Conservation (phyloP, 1,284 basidiomycete species). For the Moesziomyces antarcticus region DNA sequence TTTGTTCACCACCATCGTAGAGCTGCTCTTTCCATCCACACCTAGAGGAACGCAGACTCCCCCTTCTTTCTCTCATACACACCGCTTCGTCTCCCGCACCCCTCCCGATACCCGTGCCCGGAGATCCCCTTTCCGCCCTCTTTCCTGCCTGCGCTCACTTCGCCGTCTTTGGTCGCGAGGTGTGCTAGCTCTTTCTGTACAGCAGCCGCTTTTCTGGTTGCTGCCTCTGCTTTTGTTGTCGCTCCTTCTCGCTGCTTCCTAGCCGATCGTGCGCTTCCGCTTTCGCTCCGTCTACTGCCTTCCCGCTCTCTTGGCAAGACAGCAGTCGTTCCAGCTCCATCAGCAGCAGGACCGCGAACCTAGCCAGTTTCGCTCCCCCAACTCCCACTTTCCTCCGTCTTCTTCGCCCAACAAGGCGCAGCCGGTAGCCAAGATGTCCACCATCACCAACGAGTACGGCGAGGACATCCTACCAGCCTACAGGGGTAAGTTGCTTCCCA, state of each 20-base stretch:
- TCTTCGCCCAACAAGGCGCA: constrained; percentile 11
- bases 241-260: background rate
- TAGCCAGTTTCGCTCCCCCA: constrained; percentile 4
- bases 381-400: constrained; percentile 4
- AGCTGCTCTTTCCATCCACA: no score
- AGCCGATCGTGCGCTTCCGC: constrained; percentile 20
- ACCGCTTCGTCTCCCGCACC: constrained; percentile 4
- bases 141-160: background rate
- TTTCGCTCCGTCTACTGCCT: constrained; percentile 27
- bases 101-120: constrained; percentile 30
- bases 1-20: no score
- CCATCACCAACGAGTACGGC: constrained; percentile 55
- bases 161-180: background rate
- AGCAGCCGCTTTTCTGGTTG: background rate
- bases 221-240: constrained; percentile 7
- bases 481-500: constrained; percentile 43
- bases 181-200: background rate
- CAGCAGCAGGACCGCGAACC: constrained; percentile 27
- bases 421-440: constrained; percentile 34
- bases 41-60: background rate
- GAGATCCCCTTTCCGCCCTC: constrained; percentile 5
- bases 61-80: background rate
- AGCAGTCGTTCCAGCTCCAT: constrained; percentile 32
- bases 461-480: constrained; percentile 60
- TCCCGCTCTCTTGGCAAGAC: constrained; percentile 23